A percentile compares a stretch with the other conserved stretches of the same genome.
These are phyloP conservation scores for Punica granatum DNA, from an alignment of 345 rosid genomes.

Conservation along the genomic window DNA sequence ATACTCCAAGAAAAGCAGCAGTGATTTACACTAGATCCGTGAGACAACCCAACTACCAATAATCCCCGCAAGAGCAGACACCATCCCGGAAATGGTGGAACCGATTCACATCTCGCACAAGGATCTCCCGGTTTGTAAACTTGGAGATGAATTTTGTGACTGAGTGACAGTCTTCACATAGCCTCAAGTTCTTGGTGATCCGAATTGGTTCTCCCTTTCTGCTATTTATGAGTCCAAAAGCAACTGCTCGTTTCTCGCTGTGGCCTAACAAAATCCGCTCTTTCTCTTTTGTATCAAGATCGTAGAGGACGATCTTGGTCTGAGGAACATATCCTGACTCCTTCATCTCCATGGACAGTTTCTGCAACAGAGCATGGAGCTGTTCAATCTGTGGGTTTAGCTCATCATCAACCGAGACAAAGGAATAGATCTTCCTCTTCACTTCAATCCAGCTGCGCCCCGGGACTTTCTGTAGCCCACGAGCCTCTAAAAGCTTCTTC, in stretches of 20 bases:
- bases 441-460: slow-evolving; percentile 82
- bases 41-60: slow-evolving; percentile 38
- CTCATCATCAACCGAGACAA: slow-evolving; percentile 70
- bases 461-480: slow-evolving; percentile 55
- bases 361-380: slow-evolving; percentile 59
- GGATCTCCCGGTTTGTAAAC: slow-evolving; percentile 59
- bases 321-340: slow-evolving; percentile 74
- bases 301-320: slow-evolving; percentile 76
- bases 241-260: slow-evolving; percentile 80
- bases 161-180: slow-evolving; percentile 84
- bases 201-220: slow-evolving; percentile 57
- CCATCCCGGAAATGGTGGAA: slow-evolving; percentile 76
- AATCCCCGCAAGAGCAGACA: slow-evolving; percentile 82
- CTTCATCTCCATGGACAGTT: slow-evolving; percentile 69
- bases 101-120: slow-evolving; percentile 81
- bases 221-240: slow-evolving; percentile 71
- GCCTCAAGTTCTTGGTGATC: slow-evolving; percentile 76
- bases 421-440: slow-evolving; percentile 48
- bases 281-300: slow-evolving; percentile 64
- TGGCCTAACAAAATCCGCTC: slow-evolving; percentile 78
- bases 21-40: neutral
- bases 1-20: neutral
- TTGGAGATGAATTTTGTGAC: slow-evolving; percentile 76
- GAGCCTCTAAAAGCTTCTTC: slow-evolving; percentile 52
- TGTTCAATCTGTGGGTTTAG: slow-evolving; percentile 53